A percentile compares a stretch with the other conserved stretches of the same genome.
Evolutionary conservation across 1,284 basidiomycete species (phyloP).

Genomic region (Amylostereum areolatum): DNA sequence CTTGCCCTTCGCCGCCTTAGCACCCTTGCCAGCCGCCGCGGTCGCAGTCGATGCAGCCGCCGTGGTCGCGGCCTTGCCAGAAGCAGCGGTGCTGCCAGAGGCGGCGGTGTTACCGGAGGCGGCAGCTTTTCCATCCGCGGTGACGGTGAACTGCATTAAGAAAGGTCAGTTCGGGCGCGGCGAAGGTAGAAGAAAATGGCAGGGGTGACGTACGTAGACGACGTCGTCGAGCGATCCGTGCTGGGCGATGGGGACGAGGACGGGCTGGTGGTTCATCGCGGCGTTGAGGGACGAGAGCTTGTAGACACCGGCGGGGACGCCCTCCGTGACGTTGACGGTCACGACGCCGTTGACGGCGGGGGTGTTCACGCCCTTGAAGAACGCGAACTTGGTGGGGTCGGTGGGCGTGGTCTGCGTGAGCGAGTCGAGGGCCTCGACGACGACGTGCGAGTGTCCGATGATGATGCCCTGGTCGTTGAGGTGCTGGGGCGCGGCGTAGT

Average conservation of each 20-base stretch:
- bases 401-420: conserved; percentile 47
- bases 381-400: conserved; percentile 53
- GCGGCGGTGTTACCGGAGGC: too few species aligned
- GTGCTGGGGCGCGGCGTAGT: conserved; percentile 52
- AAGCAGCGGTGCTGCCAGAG: too few species aligned
- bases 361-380: conserved; percentile 63
- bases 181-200: too few species aligned
- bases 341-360: conserved; percentile 36
- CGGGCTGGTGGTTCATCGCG: conserved; percentile 58
- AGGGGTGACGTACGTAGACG: conserved; percentile 44
- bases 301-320: conserved; percentile 54
- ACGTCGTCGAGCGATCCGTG: conserved; percentile 58
- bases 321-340: conserved; percentile 41
- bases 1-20: too few species aligned
- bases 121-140: too few species aligned
- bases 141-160: too few species aligned
- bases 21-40: too few species aligned
- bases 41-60: too few species aligned
- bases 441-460: conserved; percentile 61
- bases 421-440: conserved; percentile 50
- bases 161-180: too few species aligned
- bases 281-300: conserved; percentile 45
- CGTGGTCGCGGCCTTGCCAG: too few species aligned
- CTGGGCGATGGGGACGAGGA: conserved; percentile 46
- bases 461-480: conserved; percentile 48